Evolutionary conservation across 257 asterid genomes (phyloP).

Genomic region (Linaria vulgaris): DNA sequence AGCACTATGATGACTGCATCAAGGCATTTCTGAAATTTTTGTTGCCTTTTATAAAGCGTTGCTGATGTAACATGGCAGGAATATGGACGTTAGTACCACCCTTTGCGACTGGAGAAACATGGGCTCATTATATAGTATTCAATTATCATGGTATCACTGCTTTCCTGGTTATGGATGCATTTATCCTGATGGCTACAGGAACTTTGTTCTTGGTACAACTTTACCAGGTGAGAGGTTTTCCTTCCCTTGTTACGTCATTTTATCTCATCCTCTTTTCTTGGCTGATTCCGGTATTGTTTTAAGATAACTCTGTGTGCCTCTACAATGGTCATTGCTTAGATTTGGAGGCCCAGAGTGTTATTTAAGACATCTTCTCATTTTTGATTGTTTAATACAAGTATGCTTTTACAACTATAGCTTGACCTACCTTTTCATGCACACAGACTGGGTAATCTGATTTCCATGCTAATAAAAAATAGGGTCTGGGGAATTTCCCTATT

Average conservation of each 20-base stretch:
- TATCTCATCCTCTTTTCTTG: conserved; percentile 5
- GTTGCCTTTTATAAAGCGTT: too few relatives aligned
- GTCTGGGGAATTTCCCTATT: too few relatives aligned
- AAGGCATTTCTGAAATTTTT: conserved; percentile 8
- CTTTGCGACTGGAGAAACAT: conserved; percentile 48
- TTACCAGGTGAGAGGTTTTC: conserved; percentile 54
- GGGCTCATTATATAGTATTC: conserved; percentile 56
- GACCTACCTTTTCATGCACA: too few relatives aligned
- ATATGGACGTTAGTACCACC: conserved; percentile 63
- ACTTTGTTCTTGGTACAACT: conserved; percentile 63
- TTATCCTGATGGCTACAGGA: conserved; percentile 58
- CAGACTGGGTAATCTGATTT: too few relatives aligned
- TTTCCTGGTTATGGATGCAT: conserved; percentile 71
- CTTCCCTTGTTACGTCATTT: conserved; percentile 16
- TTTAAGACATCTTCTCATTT: too few relatives aligned
- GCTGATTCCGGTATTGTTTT: neutral
- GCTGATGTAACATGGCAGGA: conserved; percentile 48
- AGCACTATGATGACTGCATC: neutral
- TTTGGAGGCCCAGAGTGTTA: too few relatives aligned
- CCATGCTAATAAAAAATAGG: too few relatives aligned
- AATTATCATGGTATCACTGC: conserved; percentile 69
- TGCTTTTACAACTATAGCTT: too few relatives aligned
- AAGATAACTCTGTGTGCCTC: too few relatives aligned
- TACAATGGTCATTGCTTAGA: too few relatives aligned
- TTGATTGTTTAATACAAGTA: too few relatives aligned